phyloP scores from a whole-genome alignment of 768 basidiomycete genomes.

The Boletus fagicola region DNA sequence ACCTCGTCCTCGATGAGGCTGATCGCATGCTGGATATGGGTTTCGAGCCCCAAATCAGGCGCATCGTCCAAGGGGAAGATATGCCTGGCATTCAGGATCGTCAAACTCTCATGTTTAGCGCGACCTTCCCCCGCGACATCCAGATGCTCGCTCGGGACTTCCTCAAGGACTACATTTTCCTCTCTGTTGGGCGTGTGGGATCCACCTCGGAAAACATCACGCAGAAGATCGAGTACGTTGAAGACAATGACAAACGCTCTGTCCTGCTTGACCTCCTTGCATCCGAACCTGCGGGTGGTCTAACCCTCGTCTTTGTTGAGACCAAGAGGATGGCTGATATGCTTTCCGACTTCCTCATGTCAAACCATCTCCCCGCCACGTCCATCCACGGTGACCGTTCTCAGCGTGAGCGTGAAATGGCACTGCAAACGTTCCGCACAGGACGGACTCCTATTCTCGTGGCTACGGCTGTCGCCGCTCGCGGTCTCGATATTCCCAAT shows the following conservation, averaged over 20 bases:
- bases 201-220: slow-evolving; percentile 99
- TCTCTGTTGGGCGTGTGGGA: slow-evolving; percentile 97
- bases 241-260: slow-evolving; percentile 95
- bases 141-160: slow-evolving; percentile 96
- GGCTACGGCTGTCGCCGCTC: slow-evolving; percentile 97
- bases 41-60: slow-evolving; percentile 99
- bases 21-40: slow-evolving; percentile 99
- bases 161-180: slow-evolving; percentile 98
- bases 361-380: slow-evolving; percentile 81
- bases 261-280: slow-evolving; percentile 92
- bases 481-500: slow-evolving; percentile 98
- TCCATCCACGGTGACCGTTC: slow-evolving; percentile 98
- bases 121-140: slow-evolving; percentile 98
- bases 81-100: slow-evolving; percentile 93
- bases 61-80: slow-evolving; percentile 97
- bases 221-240: slow-evolving; percentile 97
- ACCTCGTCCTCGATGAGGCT: slow-evolving; percentile 98
- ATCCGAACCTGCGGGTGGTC: slow-evolving; percentile 65
- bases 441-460: slow-evolving; percentile 96
- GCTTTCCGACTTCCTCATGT: slow-evolving; percentile 93
- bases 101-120: slow-evolving; percentile 99
- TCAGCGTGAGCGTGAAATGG: slow-evolving; percentile 95
- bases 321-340: slow-evolving; percentile 99
- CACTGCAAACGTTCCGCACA: slow-evolving; percentile 91
- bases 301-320: slow-evolving; percentile 97